Percentiles rank a stretch among this genome's conserved stretches.
These are phyloP conservation scores for Tolypocladium sp. DNA, from an alignment of 2,329 filamentous ascomycete species.

Conservation along the genomic window DNA sequence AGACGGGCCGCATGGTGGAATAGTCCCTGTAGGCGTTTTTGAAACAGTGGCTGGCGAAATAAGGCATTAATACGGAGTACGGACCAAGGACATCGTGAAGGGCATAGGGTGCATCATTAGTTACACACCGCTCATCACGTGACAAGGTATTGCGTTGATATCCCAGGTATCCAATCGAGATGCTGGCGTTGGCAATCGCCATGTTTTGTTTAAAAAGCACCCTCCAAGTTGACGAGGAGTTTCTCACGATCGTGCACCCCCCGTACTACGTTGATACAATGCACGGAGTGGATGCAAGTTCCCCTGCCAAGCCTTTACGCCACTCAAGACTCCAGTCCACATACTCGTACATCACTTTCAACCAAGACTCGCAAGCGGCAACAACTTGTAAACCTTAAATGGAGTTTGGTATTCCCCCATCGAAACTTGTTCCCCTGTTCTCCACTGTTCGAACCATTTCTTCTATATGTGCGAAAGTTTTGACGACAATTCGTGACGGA, in stretches of 20 bases:
- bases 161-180: neutral
- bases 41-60: neutral
- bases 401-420: neutral
- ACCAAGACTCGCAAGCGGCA: neutral
- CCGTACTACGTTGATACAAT: neutral
- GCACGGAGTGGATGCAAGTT: neutral
- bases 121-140: neutral
- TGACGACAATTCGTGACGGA: constrained; percentile 5
- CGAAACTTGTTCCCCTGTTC: neutral
- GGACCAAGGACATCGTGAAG: neutral
- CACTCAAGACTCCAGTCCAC: neutral
- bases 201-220: neutral
- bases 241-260: neutral
- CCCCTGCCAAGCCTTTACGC: neutral
- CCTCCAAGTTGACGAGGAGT: neutral
- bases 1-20: neutral
- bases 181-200: neutral
- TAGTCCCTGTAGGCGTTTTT: neutral
- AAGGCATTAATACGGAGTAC: no score
- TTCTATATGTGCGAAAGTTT: constrained; percentile 1
- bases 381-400: neutral
- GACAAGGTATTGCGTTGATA: neutral
- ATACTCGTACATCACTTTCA: neutral
- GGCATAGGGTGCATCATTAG: neutral
- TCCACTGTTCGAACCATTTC: neutral